Evolutionary conservation across 1,284 basidiomycete species (phyloP), one percentile per base, ranked within the genome.

Genomic region (Porogramme epimiltina): DNA sequence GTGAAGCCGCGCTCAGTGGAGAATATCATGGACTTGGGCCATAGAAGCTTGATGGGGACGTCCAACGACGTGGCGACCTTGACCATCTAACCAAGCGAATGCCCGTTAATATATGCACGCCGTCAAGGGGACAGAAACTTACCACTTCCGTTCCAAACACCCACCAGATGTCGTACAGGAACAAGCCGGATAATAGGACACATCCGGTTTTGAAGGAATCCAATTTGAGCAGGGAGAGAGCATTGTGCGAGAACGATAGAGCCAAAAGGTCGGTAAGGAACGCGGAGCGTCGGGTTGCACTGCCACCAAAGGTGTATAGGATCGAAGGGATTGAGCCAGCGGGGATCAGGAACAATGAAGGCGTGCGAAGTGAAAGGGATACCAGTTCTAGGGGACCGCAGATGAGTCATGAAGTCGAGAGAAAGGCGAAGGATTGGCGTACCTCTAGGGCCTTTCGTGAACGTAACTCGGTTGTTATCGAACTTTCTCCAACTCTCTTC

Each of bases 21-120:
- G 58, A 88, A 82, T n/a, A 63, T 64, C 51, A 85, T 57, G 0
- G 87, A 86, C 63, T 91, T 93, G 0, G 93, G 87, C 80, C 90
- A 95, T 34, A 95, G 75, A 33, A 96, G 74, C 71, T 96, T 96
- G 73, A 96, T 97, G 13, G 96, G 96, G n/a, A 89, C 85, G 62
- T 98, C 95, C 51, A 98, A 83, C 50, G 82, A 87, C 31, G 89
- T 95, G 1, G 96, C 96, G 1, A 98, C 96, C 59, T 87, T 87
- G 26, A 95, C 88, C 94, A 96, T 95, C 85, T 91, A 40, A 4
- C 26, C n/a, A n/a, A 22, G 31, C 18, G 20, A 5, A 28, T 11
- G 3, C 6, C 26, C 22, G 13, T 18, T 34, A 25, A 40, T 28
- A 31, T 24, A 40, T 34, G 16, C 10, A 15, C n/a, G 16, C 37